Conservation (phyloP, 495 filamentous ascomycete species). For the Staphylotrichum tortipilum region DNA sequence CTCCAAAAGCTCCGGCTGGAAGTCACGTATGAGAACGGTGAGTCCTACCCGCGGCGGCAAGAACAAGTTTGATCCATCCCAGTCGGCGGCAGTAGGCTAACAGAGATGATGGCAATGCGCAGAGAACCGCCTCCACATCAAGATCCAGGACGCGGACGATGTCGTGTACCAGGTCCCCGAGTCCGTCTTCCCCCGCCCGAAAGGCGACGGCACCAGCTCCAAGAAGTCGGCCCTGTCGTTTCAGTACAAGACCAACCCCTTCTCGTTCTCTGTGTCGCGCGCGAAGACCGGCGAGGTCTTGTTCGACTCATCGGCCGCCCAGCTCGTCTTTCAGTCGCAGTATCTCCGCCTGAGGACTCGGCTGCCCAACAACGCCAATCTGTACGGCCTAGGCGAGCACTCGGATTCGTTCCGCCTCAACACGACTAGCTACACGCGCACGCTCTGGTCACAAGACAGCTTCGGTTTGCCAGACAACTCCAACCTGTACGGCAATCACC, state of each 20-base stretch:
- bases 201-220: conserved; percentile 14
- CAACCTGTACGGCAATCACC: conserved; percentile 82
- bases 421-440: conserved; percentile 67
- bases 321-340: conserved; percentile 70
- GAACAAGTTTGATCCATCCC: too few relatives aligned
- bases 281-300: conserved; percentile 57
- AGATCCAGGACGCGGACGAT: conserved; percentile 69
- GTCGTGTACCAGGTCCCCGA: conserved; percentile 73
- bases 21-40: conserved; percentile 70
- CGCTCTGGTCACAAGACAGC: conserved; percentile 71
- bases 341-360: conserved; percentile 64
- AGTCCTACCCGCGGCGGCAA: conserved; percentile 16
- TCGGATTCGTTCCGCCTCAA: conserved; percentile 64
- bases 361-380: conserved; percentile 57
- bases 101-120: background rate
- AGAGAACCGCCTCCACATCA: conserved; percentile 74
- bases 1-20: conserved; percentile 54
- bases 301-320: conserved; percentile 64
- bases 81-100: too few relatives aligned
- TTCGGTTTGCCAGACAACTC: conserved; percentile 42
- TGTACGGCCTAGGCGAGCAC: conserved; percentile 78
- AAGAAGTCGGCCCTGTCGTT: conserved; percentile 51
- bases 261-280: conserved; percentile 66
- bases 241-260: conserved; percentile 56
- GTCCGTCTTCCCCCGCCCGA: conserved; percentile 58